Evolutionary conservation across 1,284 basidiomycete genomes (phyloP).

Genomic region (Rhodotorula sp.): DNA sequence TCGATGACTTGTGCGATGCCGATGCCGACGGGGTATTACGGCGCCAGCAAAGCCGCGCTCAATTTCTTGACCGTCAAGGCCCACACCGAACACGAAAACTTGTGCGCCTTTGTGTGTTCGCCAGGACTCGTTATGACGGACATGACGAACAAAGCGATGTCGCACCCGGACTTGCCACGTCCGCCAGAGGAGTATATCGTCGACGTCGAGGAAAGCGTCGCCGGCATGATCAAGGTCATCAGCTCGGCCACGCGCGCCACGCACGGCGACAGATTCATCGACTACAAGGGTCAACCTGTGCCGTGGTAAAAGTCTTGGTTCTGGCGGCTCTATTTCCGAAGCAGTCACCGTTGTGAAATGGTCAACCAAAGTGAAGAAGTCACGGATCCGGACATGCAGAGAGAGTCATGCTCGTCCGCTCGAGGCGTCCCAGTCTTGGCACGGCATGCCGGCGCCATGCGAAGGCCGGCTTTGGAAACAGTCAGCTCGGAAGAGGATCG

Average conservation of each 20-base stretch:
- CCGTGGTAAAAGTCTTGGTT: background rate
- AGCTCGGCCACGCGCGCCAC: background rate
- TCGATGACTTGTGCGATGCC: background rate
- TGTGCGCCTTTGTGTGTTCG: background rate
- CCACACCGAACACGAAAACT: background rate
- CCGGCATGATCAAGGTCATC: background rate
- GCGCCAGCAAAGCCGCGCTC: slow-evolving; percentile 11
- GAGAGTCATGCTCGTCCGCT: no score
- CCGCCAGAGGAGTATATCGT: background rate
- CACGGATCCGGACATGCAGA: no score
- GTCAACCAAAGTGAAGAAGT: no score
- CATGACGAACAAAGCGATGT: slow-evolving; percentile 2
- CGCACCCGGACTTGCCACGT: background rate
- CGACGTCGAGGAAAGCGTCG: background rate
- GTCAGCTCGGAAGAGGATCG: no score
- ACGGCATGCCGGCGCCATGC: no score
- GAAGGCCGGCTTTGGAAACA: no score
- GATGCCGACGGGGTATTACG: background rate
- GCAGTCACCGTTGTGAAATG: background rate
- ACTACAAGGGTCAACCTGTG: background rate
- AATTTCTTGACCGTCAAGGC: slow-evolving; percentile 4
- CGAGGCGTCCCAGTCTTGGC: no score
- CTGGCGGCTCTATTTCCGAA: background rate
- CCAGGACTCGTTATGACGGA: slow-evolving; percentile 18
- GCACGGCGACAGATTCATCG: slow-evolving; percentile 6